Evolutionary conservation across 208 protist genomes (phyloP).

Genomic region (Vickermania ingenoplastis): DNA sequence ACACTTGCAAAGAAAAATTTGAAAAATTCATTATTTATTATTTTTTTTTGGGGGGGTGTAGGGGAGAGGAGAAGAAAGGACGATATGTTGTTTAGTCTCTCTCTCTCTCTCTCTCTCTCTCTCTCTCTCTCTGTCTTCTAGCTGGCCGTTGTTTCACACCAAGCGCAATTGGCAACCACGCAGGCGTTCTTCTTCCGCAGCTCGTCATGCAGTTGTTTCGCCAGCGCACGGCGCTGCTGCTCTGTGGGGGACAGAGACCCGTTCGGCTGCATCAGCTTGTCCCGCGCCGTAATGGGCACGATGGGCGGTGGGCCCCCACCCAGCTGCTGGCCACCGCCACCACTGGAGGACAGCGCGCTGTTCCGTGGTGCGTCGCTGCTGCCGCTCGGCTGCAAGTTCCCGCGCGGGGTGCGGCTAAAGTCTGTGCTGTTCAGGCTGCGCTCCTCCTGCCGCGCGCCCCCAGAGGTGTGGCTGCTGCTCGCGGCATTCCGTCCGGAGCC

Average conservation of each 20-base stretch:
- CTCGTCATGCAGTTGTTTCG: slow-evolving; percentile 1
- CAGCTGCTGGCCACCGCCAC: not conserved
- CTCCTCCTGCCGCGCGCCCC: not conserved
- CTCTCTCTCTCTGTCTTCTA: not conserved
- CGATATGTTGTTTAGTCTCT: too few species aligned
- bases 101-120: too few species aligned
- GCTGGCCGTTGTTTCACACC: slow-evolving; percentile 21
- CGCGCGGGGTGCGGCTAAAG: not conserved
- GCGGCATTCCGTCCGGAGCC: not conserved
- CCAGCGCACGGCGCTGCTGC: not conserved
- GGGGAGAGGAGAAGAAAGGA: too few species aligned
- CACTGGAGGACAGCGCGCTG: not conserved
- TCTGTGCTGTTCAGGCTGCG: not conserved
- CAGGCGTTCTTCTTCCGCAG: slow-evolving; percentile 48
- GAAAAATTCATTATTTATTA: too few species aligned
- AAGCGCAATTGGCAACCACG: slow-evolving; percentile 57
- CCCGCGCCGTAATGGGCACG: not conserved
- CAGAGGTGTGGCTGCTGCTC: not conserved
- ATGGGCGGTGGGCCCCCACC: not conserved
- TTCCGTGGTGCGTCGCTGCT: not conserved
- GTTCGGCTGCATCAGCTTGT: not conserved
- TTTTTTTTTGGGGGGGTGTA: too few species aligned
- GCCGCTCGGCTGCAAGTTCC: too few species aligned
- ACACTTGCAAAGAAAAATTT: too few species aligned
- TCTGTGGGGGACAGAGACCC: not conserved